phyloP scores from a whole-genome alignment of 1,284 basidiomycete genomes.

The Malassezia sympodialis region DNA sequence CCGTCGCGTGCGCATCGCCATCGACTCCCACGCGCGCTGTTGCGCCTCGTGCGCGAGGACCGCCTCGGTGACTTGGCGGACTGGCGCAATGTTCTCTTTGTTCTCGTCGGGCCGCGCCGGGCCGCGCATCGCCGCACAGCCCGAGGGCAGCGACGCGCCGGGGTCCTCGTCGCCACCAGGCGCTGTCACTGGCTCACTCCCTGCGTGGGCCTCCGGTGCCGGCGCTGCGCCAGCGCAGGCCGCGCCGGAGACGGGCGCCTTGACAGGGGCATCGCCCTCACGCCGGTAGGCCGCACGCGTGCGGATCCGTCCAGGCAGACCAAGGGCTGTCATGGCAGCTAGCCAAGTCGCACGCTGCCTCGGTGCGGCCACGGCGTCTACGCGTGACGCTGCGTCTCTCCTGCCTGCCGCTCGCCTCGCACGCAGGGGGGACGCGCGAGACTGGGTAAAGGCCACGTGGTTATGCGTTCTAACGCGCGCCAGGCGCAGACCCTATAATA shows the following conservation, averaged over 20 bases:
- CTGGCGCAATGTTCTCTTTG: slow-evolving; percentile 46
- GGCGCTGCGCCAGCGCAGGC: background rate
- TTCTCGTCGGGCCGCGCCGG: slow-evolving; percentile 31
- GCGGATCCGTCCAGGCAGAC: background rate
- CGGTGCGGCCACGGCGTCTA: background rate
- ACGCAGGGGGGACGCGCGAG: background rate
- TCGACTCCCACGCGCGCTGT: slow-evolving; percentile 19
- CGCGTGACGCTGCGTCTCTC: background rate
- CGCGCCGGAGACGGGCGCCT: background rate
- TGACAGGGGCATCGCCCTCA: background rate
- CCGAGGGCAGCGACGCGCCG: slow-evolving; percentile 12
- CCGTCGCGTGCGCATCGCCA: slow-evolving; percentile 25
- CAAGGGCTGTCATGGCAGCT: background rate
- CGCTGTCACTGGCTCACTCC: background rate
- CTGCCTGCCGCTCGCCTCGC: background rate
- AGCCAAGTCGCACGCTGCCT: background rate
- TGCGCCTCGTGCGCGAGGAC: slow-evolving; percentile 23
- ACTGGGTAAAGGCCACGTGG: background rate
- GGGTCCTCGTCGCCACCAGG: background rate
- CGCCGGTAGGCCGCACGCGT: background rate
- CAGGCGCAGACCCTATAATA: background rate
- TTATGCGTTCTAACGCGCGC: slow-evolving; percentile 1
- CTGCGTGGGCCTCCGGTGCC: background rate
- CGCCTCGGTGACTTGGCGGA: slow-evolving; percentile 22
- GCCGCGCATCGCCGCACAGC: background rate